These are phyloP conservation scores for Aureobasidium sp. DNA, from an alignment of 2,329 filamentous ascomycete species.

Conservation along the genomic window DNA sequence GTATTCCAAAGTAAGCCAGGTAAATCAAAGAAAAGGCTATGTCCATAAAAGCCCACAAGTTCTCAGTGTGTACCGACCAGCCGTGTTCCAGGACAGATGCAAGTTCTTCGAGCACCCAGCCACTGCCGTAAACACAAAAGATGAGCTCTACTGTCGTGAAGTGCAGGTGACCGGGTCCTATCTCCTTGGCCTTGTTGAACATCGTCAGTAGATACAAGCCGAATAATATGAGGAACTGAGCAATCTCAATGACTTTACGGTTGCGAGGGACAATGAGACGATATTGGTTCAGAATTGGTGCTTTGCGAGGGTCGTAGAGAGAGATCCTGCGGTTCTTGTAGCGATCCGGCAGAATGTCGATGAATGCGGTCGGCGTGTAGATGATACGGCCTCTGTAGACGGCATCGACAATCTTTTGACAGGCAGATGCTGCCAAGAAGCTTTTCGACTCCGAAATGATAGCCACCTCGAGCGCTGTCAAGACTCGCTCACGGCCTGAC, in stretches of 20 bases:
- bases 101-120: conserved; percentile 73
- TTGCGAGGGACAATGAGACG: conserved; percentile 75
- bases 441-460: conserved; percentile 76
- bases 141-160: conserved; percentile 51
- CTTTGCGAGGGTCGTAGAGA: conserved; percentile 69
- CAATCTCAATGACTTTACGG: conserved; percentile 65
- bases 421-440: conserved; percentile 70
- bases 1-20: conserved; percentile 58
- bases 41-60: conserved; percentile 82
- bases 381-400: conserved; percentile 76
- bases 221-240: conserved; percentile 66
- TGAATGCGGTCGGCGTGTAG: conserved; percentile 73
- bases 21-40: conserved; percentile 71
- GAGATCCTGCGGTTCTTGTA: conserved; percentile 81
- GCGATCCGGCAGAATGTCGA: conserved; percentile 77
- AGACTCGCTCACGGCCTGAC: conserved; percentile 49
- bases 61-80: conserved; percentile 78
- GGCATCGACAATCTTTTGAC: conserved; percentile 73
- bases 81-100: conserved; percentile 69
- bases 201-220: conserved; percentile 65
- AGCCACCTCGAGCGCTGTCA: conserved; percentile 75
- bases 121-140: conserved; percentile 67
- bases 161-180: conserved; percentile 27
- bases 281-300: conserved; percentile 75
- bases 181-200: conserved; percentile 55